Evolutionary conservation across 108 stramenopile genomes (phyloP), one percentile per base, ranked within the genome.

Genomic region (Fragilaria crotonensis): DNA sequence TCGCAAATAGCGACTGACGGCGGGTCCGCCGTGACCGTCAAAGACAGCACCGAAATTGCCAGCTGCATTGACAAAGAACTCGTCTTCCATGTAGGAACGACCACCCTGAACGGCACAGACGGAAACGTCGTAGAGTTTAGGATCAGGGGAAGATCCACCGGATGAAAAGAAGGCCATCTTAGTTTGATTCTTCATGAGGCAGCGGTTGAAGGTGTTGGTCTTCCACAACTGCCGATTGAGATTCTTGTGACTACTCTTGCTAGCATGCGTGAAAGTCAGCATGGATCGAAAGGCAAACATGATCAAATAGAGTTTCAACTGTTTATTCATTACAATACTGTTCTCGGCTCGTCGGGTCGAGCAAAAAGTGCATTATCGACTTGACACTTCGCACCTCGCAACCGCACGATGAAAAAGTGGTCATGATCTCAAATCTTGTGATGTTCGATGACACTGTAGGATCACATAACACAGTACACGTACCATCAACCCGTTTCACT

Each of bases 21-120:
- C 78, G 29, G 46, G 57, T 9, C 94, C 93, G 30, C 97, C 97
- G 63, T 98, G 97, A 2, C 97, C 97, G 64, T 98, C 97, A 70
- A 97, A 97, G 4, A 96, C 95, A 20, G 89, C 95, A 44, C 71
- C 76, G 69, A 93, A 87, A 41, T 71, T 57, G 17, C 78, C 77
- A 21, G 70, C 62, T 1, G 54, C 25, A 17, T 62, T 59, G 20
- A 80, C 55, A 57, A 78, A 80, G 52, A 60, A 75, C 59, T 93
- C 87, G 64, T 93, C 91, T 73, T 93, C 90, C 90, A 92, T 92
- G 64, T 85, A 79, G 1, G 60, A 66, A 22, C 86, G 74, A 54
- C 48, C 72, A 29, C 86, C 86, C 46, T 68, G 77, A 4, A 67
- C 47, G 25, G 77, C 61, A 52, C 70, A 78, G 20, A 64, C 62